Evolutionary conservation across 306 rosid genomes (phyloP).

Genomic region (Rubus idaeus): DNA sequence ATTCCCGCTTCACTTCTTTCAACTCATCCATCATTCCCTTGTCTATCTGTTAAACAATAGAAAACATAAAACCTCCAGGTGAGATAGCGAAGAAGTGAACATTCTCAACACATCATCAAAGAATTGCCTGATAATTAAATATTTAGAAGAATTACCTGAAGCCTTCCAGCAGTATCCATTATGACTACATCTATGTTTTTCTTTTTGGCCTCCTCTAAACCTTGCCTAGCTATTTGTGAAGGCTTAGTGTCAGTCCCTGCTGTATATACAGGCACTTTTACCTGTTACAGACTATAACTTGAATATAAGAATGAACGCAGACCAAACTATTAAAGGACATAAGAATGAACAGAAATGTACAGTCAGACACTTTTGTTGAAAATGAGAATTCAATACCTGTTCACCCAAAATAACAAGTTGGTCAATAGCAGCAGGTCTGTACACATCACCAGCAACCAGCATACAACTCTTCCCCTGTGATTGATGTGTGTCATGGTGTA

Average conservation of each 20-base stretch:
- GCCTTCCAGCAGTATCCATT: conserved; percentile 98
- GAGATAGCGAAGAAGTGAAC: conserved; percentile 12
- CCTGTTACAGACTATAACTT: conserved; percentile 66
- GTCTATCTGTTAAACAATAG: conserved; percentile 64
- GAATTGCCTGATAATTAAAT: conserved; percentile 11
- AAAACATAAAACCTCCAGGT: conserved; percentile 11
- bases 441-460: conserved; percentile 96
- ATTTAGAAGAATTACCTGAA: conserved; percentile 64
- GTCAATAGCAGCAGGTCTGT: conserved; percentile 99
- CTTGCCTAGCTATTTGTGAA: conserved; percentile 81
- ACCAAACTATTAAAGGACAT: conserved; percentile 10
- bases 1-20: conserved; percentile 74
- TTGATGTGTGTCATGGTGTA: conserved; percentile 20
- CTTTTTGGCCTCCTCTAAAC: conserved; percentile 90
- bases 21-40: conserved; percentile 94
- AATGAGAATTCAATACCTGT: conserved; percentile 58
- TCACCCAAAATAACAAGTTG: conserved; percentile 90
- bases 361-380: background rate
- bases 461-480: conserved; percentile 92
- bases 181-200: conserved; percentile 85
- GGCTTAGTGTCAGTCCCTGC: conserved; percentile 92
- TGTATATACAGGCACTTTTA: conserved; percentile 84
- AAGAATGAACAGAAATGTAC: conserved; percentile 12
- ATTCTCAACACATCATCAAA: background rate
- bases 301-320: conserved; percentile 24